These are phyloP conservation scores for Neonectria sp. DNA, from an alignment of 2,329 filamentous ascomycete genomes.

Conservation along the genomic window DNA sequence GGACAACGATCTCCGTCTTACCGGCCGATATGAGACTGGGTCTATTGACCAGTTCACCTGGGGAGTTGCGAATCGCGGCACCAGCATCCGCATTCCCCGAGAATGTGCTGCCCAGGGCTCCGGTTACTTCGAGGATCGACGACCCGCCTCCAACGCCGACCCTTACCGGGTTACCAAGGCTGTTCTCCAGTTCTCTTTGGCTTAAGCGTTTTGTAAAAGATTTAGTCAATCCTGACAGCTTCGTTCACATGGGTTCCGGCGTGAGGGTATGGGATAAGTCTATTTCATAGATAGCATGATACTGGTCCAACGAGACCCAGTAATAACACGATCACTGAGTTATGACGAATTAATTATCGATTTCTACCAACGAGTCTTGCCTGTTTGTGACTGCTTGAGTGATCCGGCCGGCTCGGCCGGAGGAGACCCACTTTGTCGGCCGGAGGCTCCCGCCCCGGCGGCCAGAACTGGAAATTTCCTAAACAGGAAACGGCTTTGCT, in stretches of 20 bases:
- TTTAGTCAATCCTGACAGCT: conserved; percentile 21
- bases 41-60: conserved; percentile 94
- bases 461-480: background rate
- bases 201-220: conserved; percentile 33
- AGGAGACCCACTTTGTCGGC: background rate
- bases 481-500: background rate
- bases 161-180: conserved; percentile 88
- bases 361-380: background rate
- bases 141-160: conserved; percentile 88
- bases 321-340: conserved; percentile 31
- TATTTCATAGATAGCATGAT: conserved; percentile 36
- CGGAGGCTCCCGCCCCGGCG: too few species aligned
- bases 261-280: conserved; percentile 33
- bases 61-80: conserved; percentile 93
- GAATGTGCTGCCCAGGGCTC: conserved; percentile 88
- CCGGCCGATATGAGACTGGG: conserved; percentile 94
- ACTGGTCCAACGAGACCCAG: conserved; percentile 30
- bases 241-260: conserved; percentile 33
- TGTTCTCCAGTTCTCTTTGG: conserved; percentile 58
- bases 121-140: conserved; percentile 93
- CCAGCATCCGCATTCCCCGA: conserved; percentile 92
- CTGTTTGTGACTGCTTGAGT: background rate
- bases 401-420: background rate
- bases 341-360: conserved; percentile 18
- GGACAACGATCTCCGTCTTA: conserved; percentile 95